phyloP scores from a whole-genome alignment of 2,329 filamentous ascomycete species.

The Penicillium sp. region DNA sequence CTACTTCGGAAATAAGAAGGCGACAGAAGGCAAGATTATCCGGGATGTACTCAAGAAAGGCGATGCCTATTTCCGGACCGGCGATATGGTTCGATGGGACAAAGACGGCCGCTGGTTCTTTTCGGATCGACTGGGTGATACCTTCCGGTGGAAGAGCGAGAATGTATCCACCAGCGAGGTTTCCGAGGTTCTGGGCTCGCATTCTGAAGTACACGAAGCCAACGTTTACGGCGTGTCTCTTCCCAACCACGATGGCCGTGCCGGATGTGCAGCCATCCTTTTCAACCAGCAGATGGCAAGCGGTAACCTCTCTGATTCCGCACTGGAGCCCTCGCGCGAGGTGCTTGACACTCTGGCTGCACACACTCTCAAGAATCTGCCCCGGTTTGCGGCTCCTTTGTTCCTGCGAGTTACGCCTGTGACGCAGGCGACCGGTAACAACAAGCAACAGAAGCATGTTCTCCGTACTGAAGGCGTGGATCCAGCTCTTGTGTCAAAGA shows the following conservation, averaged over 20 bases:
- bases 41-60: conserved; percentile 70
- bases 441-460: conserved; percentile 80
- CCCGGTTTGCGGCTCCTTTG: conserved; percentile 71
- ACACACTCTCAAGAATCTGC: conserved; percentile 59
- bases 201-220: conserved; percentile 67
- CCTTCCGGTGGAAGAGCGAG: conserved; percentile 65
- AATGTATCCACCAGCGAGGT: conserved; percentile 83
- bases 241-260: conserved; percentile 77
- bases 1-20: conserved; percentile 72
- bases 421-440: conserved; percentile 73
- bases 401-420: conserved; percentile 68
- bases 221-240: conserved; percentile 83
- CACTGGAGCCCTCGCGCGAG: conserved; percentile 36
- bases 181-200: conserved; percentile 67
- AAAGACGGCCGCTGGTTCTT: conserved; percentile 72
- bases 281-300: conserved; percentile 45
- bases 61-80: conserved; percentile 79
- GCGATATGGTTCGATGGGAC: conserved; percentile 75
- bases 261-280: conserved; percentile 74
- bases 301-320: conserved; percentile 16
- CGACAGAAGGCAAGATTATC: conserved; percentile 71
- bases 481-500: conserved; percentile 44
- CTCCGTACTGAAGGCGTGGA: conserved; percentile 73
- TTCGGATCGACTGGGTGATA: conserved; percentile 62
- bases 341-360: conserved; percentile 59